Evolutionary conservation across 441 rosid genomes (phyloP).

Genomic region (Bruguiera hainesii): DNA sequence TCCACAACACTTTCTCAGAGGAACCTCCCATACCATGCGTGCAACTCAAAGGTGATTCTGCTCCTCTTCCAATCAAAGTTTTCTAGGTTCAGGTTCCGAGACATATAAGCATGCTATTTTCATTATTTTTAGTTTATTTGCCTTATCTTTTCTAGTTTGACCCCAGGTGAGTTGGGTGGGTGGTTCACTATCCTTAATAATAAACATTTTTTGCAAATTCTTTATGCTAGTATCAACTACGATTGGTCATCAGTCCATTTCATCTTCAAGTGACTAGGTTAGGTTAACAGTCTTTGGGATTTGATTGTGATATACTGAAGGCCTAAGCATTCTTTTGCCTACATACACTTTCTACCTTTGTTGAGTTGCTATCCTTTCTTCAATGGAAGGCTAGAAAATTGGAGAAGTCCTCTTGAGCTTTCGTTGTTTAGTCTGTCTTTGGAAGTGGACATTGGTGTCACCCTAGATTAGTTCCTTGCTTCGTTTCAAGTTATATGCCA

Average conservation of each 20-base stretch:
- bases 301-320: not conserved
- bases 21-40: conserved; percentile 62
- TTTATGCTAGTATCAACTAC: not conserved
- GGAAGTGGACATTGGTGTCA: not conserved
- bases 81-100: not conserved
- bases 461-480: not conserved
- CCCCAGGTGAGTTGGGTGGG: not conserved
- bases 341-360: no score
- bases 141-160: no score
- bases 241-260: no score
- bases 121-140: not conserved
- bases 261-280: not conserved
- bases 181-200: not conserved
- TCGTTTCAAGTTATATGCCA: not conserved
- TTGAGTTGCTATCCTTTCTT: no score
- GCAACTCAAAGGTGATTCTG: conserved; percentile 47
- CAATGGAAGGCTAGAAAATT: no score
- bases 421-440: not conserved
- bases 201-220: not conserved
- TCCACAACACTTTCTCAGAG: conserved; percentile 67
- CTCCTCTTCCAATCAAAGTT: not conserved
- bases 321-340: no score
- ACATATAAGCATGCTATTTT: not conserved
- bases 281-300: not conserved
- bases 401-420: no score